These are phyloP conservation scores for Leishmania mexicana DNA, from an alignment of 208 protist species.

Conservation along the genomic window DNA sequence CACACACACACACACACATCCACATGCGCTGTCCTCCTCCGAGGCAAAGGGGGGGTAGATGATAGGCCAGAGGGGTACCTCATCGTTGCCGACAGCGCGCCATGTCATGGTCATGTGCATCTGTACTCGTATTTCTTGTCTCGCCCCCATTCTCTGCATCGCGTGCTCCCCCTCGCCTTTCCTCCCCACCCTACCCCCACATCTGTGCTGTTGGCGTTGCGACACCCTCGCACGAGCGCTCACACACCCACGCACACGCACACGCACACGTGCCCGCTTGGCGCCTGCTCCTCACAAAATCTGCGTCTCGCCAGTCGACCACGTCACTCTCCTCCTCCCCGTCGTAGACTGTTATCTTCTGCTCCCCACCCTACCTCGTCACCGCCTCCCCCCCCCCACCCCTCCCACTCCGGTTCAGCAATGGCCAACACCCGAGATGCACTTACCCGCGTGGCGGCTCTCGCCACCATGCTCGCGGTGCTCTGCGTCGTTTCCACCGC, in stretches of 20 bases:
- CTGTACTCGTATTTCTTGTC: neutral
- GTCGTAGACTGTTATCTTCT: neutral
- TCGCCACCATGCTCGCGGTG: constrained; percentile 5
- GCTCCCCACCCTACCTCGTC: neutral
- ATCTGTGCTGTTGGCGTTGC: neutral
- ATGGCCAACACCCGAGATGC: neutral
- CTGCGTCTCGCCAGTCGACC: neutral
- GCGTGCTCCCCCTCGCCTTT: neutral
- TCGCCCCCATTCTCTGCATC: neutral
- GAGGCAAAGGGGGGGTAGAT: neutral
- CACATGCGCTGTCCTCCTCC: neutral
- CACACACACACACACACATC: neutral
- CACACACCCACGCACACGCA: neutral
- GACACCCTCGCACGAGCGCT: neutral
- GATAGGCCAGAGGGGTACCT: neutral
- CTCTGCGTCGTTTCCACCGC: constrained; percentile 3
- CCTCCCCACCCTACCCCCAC: neutral
- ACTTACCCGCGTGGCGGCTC: neutral
- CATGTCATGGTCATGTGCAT: neutral
- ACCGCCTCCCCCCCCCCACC: neutral
- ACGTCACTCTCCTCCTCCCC: neutral
- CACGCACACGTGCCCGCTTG: neutral
- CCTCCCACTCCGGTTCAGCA: neutral
- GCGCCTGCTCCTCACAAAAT: neutral
- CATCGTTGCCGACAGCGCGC: neutral